Percentiles rank a stretch among this genome's conserved stretches.
These are phyloP conservation scores for Clarireedia paspali DNA, from an alignment of 2,329 filamentous ascomycete genomes.

Conservation along the genomic window DNA sequence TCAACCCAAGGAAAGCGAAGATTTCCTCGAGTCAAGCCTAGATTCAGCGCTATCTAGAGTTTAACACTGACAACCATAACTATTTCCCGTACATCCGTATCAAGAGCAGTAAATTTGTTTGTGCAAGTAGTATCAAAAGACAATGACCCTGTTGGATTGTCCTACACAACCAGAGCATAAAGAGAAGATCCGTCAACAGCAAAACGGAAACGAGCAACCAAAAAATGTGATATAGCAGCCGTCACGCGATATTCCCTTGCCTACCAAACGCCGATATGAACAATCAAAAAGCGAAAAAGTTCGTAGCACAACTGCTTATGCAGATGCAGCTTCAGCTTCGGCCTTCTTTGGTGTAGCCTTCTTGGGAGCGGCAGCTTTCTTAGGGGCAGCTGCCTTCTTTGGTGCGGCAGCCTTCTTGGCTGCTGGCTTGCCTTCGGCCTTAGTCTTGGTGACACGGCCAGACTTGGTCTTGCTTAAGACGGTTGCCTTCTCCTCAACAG, in stretches of 20 bases:
- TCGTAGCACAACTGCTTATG: constrained; percentile 2
- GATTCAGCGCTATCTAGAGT: too few species aligned
- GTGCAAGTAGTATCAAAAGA: too few species aligned
- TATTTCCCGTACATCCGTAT: too few species aligned
- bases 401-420: constrained; percentile 38
- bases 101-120: too few species aligned
- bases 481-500: constrained; percentile 54
- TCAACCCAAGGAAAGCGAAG: too few species aligned
- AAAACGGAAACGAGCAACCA: constrained; percentile 9
- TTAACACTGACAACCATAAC: too few species aligned
- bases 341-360: constrained; percentile 27
- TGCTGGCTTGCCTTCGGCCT: constrained; percentile 38
- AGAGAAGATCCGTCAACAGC: not conserved
- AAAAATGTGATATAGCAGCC: not conserved
- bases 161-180: not conserved
- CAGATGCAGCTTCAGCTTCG: not conserved
- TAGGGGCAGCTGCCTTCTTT: constrained; percentile 29
- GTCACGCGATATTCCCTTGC: constrained; percentile 13
- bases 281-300: constrained; percentile 13
- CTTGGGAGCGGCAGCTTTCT: constrained; percentile 33
- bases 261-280: constrained; percentile 20
- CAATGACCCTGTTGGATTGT: too few species aligned
- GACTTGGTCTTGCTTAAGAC: constrained; percentile 65
- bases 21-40: too few species aligned
- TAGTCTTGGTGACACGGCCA: constrained; percentile 61